A percentile compares a stretch with the other conserved stretches of the same genome.
phyloP scores from a whole-genome alignment of 73 alveolate species.

The Tetrahymena malaccensis region DNA sequence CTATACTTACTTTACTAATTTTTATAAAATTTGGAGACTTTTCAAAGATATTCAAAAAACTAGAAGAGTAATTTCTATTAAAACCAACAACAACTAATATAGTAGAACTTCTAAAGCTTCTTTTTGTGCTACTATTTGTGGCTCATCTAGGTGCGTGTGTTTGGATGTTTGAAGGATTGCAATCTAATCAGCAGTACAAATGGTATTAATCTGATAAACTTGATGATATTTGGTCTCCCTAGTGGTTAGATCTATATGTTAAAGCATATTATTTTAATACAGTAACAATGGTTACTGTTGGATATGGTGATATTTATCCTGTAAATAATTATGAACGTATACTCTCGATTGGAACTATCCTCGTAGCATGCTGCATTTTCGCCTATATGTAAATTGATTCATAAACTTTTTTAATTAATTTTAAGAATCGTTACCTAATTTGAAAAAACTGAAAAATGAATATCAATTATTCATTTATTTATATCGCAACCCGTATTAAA shows the following conservation, averaged over 20 bases:
- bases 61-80: neutral
- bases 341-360: constrained; percentile 16
- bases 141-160: constrained; percentile 33
- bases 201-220: constrained; percentile 13
- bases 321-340: constrained; percentile 11
- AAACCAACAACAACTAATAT: constrained; percentile 3
- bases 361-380: constrained; percentile 7
- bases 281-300: constrained; percentile 41
- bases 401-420: too few relatives aligned
- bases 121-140: constrained; percentile 15
- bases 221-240: neutral
- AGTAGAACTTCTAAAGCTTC: constrained; percentile 13
- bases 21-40: neutral
- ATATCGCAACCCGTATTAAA: neutral
- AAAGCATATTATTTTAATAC: constrained; percentile 27
- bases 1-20: neutral
- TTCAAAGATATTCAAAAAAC: neutral
- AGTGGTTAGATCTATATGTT: constrained; percentile 15
- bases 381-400: neutral
- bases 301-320: constrained; percentile 40
- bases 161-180: constrained; percentile 3
- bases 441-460: neutral
- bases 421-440: neutral
- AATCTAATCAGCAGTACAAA: neutral
- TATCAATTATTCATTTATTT: too few relatives aligned